phyloP scores from a whole-genome alignment of 495 filamentous ascomycete species.

The Usnea hakonensis region DNA sequence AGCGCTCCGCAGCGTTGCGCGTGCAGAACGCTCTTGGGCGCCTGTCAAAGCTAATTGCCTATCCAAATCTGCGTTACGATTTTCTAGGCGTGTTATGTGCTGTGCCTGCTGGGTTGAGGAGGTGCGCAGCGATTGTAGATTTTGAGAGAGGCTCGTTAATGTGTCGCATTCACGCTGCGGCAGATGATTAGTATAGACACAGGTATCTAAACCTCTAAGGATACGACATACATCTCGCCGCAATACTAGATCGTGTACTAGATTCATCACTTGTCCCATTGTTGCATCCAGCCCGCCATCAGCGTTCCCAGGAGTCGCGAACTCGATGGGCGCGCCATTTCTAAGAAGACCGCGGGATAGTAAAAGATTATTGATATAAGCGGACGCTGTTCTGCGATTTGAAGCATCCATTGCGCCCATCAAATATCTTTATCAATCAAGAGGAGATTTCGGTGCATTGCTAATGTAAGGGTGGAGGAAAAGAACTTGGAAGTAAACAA shows the following conservation, averaged over 20 bases:
- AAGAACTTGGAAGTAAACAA: conserved; percentile 17
- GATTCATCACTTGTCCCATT: conserved; percentile 79
- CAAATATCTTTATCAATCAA: background rate
- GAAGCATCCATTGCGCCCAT: conserved; percentile 58
- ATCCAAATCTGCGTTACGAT: conserved; percentile 62
- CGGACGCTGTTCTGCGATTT: conserved; percentile 78
- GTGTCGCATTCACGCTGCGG: conserved; percentile 78
- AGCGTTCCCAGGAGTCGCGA: conserved; percentile 62
- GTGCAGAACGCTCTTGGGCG: conserved; percentile 61
- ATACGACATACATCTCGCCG: conserved; percentile 62
- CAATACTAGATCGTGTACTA: conserved; percentile 85
- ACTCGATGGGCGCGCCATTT: conserved; percentile 78
- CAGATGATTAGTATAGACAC: background rate
- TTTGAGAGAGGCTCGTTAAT: conserved; percentile 69
- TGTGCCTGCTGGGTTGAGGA: conserved; percentile 62
- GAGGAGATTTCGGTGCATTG: background rate
- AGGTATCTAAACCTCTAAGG: no score
- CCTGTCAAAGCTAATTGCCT: conserved; percentile 69
- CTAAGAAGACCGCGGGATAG: conserved; percentile 81
- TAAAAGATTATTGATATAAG: conserved; percentile 93
- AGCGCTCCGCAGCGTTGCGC: conserved; percentile 57
- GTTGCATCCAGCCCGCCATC: conserved; percentile 58
- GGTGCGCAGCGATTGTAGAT: conserved; percentile 64
- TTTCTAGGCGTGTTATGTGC: conserved; percentile 54
- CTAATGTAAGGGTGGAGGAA: background rate